Evolutionary conservation across 2,329 filamentous ascomycete genomes (phyloP), one percentile per base, ranked within the genome.

Genomic region (Pseudocercospora pini-densiflorae): DNA sequence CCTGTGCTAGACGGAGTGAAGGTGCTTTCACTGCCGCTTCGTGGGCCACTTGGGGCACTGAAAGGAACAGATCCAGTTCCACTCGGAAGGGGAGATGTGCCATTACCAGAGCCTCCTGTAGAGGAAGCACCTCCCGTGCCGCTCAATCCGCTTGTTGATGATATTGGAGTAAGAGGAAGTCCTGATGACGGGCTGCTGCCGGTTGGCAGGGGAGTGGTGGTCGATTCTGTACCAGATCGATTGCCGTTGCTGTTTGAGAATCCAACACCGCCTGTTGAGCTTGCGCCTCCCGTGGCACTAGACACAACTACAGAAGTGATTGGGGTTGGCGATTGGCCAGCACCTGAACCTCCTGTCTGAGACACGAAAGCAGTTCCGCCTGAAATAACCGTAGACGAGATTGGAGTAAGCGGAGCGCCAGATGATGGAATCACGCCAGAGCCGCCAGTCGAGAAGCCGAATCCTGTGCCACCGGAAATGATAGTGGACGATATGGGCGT

Each of bases 401-500:
- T 59, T 12, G 59, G 62, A 27, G 31, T 33, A 27, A 54, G 53
- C 19, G 31, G 36, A 49, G 57, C 27, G 23, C 61, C 64, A n/a
- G 64, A 63, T 16, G 60, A 59, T 21, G 65, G 53, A 29, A 49
- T 40, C 40, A 43, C 40, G 19, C 64, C 66, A 12, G 68, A 68
- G 12, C 53, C 62, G 7, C 51, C 53, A 7, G 58, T 63, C 4
- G 59, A 65, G 58, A 51, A 64, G 43, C 47, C 61, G 40, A 43
- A 62, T 16, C 54, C 62, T n/a, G 62, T 68, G 43, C 65, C 61
- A 31, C 36, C 51, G 12, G 54, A 36, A 24, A 24, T 40, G 19
- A 40, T 16, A 19, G 61, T 65, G 12, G 64, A 68, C 5, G 62
- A 68, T 47, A 68, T 62, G 12, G 63, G 63, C n/a, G 61, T 47